Evolutionary conservation across 164 flowering plant genomes (phyloP), one percentile per base, ranked within the genome.

Genomic region (Hamamelis virginiana): DNA sequence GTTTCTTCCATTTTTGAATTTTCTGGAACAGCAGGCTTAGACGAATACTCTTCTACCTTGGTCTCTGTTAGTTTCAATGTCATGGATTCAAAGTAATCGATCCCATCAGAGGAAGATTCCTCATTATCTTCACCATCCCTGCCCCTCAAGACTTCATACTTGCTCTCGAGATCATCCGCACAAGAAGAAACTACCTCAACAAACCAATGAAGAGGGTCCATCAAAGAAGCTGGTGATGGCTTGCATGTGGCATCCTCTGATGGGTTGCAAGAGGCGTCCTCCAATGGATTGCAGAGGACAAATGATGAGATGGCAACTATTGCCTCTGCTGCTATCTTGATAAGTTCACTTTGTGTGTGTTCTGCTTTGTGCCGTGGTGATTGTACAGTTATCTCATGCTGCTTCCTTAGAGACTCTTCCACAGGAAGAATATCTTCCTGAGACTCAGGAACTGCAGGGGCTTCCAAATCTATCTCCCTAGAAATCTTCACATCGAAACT

Each of bases 61-160:
- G 77, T 82, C 79, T 91, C 98, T 1, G 64, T 67, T 48, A 87
- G 72, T 48, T 78, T 84, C 81, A 96, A 75, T 5, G 92, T 90
- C 97, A 90, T 88, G 46, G 72, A 71, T 80, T 93, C 99, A 57
- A 91, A 96, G 76, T 84, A 84, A 77, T 91, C 99, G 46, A 71
- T 48, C 62, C 65, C 87, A 50, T 74, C 76, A 0, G 72, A 74
- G 8, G 72, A 72, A 16, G 63, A 51, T 28, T 71, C 77, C 48
- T 64, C 74, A 9, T 48, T 66, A 12, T 67, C 68, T 22, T 64
- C 72, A 27, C 75, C 41, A 56, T 77, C 72, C 59, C 26, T 76
- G 27, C 33, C 71, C 56, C 60, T 65, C 8, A 33, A 57, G 22
- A 23, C 65, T 25, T 55, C 50, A 33, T 52, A 21, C 64, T 64